phyloP scores from a whole-genome alignment of 2,329 filamentous ascomycete genomes.

The Colletotrichum tanaceti region DNA sequence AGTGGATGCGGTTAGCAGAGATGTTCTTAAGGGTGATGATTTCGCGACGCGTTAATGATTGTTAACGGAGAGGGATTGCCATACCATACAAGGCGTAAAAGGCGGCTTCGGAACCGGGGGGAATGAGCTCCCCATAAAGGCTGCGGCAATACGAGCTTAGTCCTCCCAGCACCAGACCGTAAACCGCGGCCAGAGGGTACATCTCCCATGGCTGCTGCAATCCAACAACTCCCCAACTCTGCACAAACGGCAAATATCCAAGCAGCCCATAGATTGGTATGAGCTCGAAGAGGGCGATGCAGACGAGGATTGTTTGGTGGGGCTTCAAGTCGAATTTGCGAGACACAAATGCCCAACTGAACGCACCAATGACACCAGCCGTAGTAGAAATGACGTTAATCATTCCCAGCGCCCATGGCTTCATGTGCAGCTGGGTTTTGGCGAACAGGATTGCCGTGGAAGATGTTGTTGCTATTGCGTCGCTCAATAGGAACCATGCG shows the following conservation, averaged over 20 bases:
- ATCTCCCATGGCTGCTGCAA: constrained; percentile 98
- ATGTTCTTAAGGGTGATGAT: not conserved
- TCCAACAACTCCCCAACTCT: constrained; percentile 79
- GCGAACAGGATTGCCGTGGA: constrained; percentile 96
- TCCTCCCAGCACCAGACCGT: constrained; percentile 94
- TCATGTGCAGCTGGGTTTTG: constrained; percentile 92
- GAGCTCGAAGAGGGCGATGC: constrained; percentile 88
- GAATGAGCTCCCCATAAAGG: constrained; percentile 92
- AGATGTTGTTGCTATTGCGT: constrained; percentile 93
- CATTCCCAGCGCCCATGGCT: constrained; percentile 84
- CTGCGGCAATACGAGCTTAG: constrained; percentile 92
- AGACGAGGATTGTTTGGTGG: constrained; percentile 90
- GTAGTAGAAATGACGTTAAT: constrained; percentile 94
- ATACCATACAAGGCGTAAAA: constrained; percentile 90
- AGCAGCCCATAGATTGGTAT: constrained; percentile 93
- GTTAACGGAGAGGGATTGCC: not conserved
- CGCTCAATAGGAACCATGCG: constrained; percentile 94
- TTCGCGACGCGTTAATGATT: not conserved
- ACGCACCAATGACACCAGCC: constrained; percentile 86
- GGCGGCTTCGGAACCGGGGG: constrained; percentile 91
- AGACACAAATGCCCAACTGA: constrained; percentile 87
- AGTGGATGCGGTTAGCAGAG: constrained; percentile 68
- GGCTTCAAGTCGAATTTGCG: constrained; percentile 76
- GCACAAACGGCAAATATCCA: constrained; percentile 85
- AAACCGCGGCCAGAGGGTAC: constrained; percentile 90